Conservation (phyloP, 2,329 filamentous ascomycete species). For the Bipolaris zeicola region DNA sequence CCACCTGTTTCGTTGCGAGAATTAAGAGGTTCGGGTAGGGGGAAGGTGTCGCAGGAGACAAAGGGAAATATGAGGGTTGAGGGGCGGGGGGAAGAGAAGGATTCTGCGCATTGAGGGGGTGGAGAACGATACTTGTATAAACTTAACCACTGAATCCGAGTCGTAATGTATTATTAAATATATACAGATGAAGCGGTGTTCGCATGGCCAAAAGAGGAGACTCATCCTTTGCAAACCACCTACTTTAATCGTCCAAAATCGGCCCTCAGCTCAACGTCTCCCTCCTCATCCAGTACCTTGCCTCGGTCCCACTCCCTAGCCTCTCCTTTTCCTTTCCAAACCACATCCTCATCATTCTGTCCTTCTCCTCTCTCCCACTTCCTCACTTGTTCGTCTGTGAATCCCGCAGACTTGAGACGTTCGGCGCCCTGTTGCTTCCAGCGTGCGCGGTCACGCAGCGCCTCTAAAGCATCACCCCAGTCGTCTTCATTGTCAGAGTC, state of each 20-base stretch:
- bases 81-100: constrained; percentile 4
- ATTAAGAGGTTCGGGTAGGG: not conserved
- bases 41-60: constrained; percentile 5
- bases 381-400: constrained; percentile 74
- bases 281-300: constrained; percentile 63
- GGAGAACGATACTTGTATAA: not conserved
- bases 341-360: constrained; percentile 69
- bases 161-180: not conserved
- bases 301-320: constrained; percentile 70
- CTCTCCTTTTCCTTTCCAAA: constrained; percentile 74
- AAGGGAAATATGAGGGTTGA: constrained; percentile 18
- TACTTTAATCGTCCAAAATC: constrained; percentile 53
- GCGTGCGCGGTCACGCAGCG: constrained; percentile 76
- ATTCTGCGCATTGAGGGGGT: constrained; percentile 3
- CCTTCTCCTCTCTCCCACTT: constrained; percentile 70
- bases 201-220: not conserved
- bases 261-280: constrained; percentile 57
- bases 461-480: constrained; percentile 82
- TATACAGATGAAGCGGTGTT: not conserved
- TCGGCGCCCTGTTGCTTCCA: constrained; percentile 78
- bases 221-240: not conserved
- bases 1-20: constrained; percentile 38
- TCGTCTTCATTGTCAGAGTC: constrained; percentile 61
- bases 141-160: not conserved
- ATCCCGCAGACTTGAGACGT: constrained; percentile 76